Base-by-base conservation (phyloP, 208 protist species). In the Acanthamoeba lenticulata region DNA sequence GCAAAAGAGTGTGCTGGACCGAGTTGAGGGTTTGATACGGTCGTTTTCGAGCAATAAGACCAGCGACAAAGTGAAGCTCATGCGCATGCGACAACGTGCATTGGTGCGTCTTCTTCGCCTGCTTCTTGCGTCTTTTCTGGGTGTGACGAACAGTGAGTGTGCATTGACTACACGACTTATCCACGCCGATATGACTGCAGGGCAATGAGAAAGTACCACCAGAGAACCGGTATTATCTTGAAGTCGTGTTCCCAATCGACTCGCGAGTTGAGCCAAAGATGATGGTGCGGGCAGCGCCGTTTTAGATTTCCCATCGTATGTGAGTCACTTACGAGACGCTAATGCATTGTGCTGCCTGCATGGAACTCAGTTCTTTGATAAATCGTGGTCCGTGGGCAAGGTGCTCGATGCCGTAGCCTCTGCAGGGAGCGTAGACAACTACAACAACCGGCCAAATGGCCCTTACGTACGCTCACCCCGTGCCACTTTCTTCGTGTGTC, bases 161-260 rank as follows among this genome's bases (percentile, higher is more conserved):
- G n/a, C n/a, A n/a, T n/a, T n/a, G n/a, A n/a, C n/a, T n/a, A n/a
- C n/a, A n/a, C n/a, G n/a, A n/a, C n/a, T n/a, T n/a, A n/a, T n/a
- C n/a, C n/a, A n/a, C n/a, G n/a, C n/a, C n/a, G n/a, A n/a, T n/a
- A n/a, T n/a, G n/a, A n/a, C n/a, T n/a, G n/a, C 79, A 89, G 79
- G 79, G 79, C 24, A 62, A 89, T 44, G 79, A 89, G 7, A 89
- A 62, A 21, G 38, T 89, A 62, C 79, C 79, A 27, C 29, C 79
- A 60, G 88, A 92, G 57, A 92, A 92, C 11, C 13, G 88, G 15
- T 92, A 92, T 21, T 92, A 92, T 34, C 29, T 92, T 9, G 88
- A 92, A 34, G 88, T 92, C 4, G 57, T 92, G 6, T 92, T 77
- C 42, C 88, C 88, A 2, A 79, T 92, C 17, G 88, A 92, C 57